Percentiles rank a stretch among this genome's conserved stretches.
These are phyloP conservation scores for Bruguiera sexangula DNA, from an alignment of 345 rosid genomes.

Conservation along the genomic window DNA sequence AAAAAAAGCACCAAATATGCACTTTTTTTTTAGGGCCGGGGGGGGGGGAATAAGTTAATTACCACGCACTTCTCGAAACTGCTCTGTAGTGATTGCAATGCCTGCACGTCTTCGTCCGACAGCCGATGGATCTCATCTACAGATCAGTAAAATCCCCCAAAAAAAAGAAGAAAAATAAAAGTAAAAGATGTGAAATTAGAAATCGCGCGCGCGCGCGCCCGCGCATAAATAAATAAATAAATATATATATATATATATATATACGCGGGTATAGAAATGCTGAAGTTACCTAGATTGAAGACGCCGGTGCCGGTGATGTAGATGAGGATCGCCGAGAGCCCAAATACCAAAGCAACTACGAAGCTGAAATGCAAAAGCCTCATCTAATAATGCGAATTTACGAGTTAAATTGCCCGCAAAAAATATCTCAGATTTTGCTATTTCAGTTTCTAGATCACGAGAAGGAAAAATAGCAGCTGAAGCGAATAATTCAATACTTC, in stretches of 20 bases:
- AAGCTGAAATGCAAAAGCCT: conserved; percentile 62
- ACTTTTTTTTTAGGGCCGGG: no score
- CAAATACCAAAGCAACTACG: conserved; percentile 57
- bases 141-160: conserved; percentile 16
- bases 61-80: conserved; percentile 88
- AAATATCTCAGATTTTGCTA: no score
- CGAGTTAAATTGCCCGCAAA: no score
- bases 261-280: background rate
- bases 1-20: background rate
- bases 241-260: background rate
- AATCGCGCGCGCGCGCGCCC: conserved; percentile 3
- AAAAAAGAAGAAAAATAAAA: conserved; percentile 1
- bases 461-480: no score
- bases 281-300: conserved; percentile 48
- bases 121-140: conserved; percentile 50
- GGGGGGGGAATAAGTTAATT: conserved; percentile 3
- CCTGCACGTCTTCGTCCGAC: conserved; percentile 60
- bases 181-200: background rate
- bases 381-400: conserved; percentile 29
- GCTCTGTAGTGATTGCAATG: conserved; percentile 60
- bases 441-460: no score
- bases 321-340: conserved; percentile 67
- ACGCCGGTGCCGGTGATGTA: conserved; percentile 78
- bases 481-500: no score
- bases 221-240: background rate